These are phyloP conservation scores for Sarcodon aspratus DNA, from an alignment of 768 basidiomycete species.

Conservation along the genomic window DNA sequence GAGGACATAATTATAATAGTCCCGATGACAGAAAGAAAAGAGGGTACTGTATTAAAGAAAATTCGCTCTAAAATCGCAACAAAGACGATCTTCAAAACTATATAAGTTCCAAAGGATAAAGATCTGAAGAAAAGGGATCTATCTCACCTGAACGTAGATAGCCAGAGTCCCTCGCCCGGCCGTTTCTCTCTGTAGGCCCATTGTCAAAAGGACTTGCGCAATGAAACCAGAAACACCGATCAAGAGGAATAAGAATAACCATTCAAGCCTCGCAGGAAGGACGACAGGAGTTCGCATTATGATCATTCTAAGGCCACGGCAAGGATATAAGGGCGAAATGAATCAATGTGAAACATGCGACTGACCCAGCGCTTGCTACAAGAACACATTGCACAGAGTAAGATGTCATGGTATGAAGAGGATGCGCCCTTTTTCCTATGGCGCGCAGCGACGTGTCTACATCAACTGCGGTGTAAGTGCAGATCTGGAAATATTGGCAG, in stretches of 20 bases:
- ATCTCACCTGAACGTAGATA: slow-evolving; percentile 39
- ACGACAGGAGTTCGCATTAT: slow-evolving; percentile 27
- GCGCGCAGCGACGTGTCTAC: slow-evolving; percentile 44
- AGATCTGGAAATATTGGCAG: neutral
- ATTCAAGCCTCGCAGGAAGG: slow-evolving; percentile 32
- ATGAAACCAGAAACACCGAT: slow-evolving; percentile 43
- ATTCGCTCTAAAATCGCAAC: slow-evolving; percentile 52
- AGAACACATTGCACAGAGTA: slow-evolving; percentile 50
- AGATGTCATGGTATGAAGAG: slow-evolving; percentile 59
- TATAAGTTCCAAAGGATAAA: neutral
- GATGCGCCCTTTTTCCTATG: slow-evolving; percentile 67
- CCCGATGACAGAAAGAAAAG: slow-evolving; percentile 48
- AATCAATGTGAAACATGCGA: neutral
- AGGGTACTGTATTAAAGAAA: slow-evolving; percentile 51
- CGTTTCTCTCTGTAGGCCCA: slow-evolving; percentile 55
- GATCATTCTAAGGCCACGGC: slow-evolving; percentile 27
- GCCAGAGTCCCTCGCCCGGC: slow-evolving; percentile 54
- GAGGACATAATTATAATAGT: slow-evolving; percentile 51
- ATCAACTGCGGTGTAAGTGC: neutral
- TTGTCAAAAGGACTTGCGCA: slow-evolving; percentile 43
- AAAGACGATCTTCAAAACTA: slow-evolving; percentile 45
- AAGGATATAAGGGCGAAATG: neutral
- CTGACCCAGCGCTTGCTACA: slow-evolving; percentile 20
- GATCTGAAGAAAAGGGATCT: neutral
- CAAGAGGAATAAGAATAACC: slow-evolving; percentile 34